phyloP scores from a whole-genome alignment of 345 rosid genomes.

The Populus euphratica region DNA sequence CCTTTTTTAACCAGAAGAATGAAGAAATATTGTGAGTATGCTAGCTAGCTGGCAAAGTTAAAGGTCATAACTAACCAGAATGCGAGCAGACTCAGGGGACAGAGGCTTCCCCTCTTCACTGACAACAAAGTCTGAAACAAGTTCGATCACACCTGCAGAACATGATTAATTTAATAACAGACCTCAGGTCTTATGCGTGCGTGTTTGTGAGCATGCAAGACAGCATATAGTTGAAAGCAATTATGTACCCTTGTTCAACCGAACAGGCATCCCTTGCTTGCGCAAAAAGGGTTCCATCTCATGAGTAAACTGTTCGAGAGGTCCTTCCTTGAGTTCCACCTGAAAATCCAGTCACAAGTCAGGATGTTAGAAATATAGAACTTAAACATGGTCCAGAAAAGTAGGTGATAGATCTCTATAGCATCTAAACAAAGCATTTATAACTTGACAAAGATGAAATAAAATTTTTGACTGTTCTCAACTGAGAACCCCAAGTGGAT shows the following conservation, averaged over 20 bases:
- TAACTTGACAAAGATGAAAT: not conserved
- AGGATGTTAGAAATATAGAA: not conserved
- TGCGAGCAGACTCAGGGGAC: slow-evolving; percentile 87
- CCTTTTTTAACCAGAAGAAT: not conserved
- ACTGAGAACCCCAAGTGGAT: not conserved
- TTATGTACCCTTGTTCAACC: slow-evolving; percentile 72
- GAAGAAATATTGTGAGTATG: not conserved
- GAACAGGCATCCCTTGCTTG: slow-evolving; percentile 94
- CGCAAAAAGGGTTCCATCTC: slow-evolving; percentile 98
- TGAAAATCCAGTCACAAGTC: slow-evolving; percentile 18
- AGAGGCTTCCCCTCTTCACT: slow-evolving; percentile 89
- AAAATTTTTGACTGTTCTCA: not conserved
- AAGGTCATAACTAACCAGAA: slow-evolving; percentile 50
- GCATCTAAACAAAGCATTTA: not conserved
- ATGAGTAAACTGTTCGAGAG: slow-evolving; percentile 84
- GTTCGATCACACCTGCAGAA: slow-evolving; percentile 76
- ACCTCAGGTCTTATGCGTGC: not conserved
- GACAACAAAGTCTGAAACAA: slow-evolving; percentile 78
- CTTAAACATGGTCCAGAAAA: too few species aligned
- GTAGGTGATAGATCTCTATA: not conserved
- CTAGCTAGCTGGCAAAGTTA: not conserved
- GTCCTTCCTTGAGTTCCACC: slow-evolving; percentile 89
- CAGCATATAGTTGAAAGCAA: slow-evolving; percentile 2
- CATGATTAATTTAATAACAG: not conserved
- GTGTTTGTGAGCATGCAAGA: not conserved